phyloP scores from a whole-genome alignment of 2,329 filamentous ascomycete genomes.

The Paraphaeosphaeria sporulosa region DNA sequence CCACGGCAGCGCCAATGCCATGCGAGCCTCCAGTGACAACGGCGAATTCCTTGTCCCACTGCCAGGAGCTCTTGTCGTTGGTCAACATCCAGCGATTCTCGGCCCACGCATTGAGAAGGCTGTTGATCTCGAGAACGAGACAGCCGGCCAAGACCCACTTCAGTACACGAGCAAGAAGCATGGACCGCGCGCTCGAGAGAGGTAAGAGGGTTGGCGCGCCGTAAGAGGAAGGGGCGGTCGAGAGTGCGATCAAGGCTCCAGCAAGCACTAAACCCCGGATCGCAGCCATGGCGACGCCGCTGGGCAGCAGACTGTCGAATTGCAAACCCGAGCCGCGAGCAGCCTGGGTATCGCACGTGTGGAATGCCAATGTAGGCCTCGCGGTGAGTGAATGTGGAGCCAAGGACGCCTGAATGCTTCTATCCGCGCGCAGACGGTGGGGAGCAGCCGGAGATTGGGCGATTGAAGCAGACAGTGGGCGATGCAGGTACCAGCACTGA shows the following conservation, averaged over 20 bases:
- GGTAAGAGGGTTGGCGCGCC: conserved; percentile 29
- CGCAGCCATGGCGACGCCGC: conserved; percentile 20
- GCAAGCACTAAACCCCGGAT: conserved; percentile 29
- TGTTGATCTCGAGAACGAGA: conserved; percentile 36
- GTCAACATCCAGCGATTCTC: conserved; percentile 51
- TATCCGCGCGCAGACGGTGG: background rate
- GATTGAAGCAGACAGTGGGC: conserved; percentile 7
- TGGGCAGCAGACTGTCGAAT: conserved; percentile 12
- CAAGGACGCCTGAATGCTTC: conserved; percentile 4
- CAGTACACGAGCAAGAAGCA: conserved; percentile 31
- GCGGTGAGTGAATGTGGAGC: conserved; percentile 6
- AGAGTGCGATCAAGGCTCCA: conserved; percentile 27
- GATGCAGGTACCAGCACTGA: conserved; percentile 6
- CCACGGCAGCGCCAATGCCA: conserved; percentile 46
- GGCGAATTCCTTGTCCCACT: conserved; percentile 43
- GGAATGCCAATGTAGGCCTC: background rate
- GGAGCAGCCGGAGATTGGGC: conserved; percentile 6
- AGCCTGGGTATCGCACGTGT: conserved; percentile 3
- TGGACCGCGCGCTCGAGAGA: conserved; percentile 34
- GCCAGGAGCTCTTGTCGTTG: conserved; percentile 37
- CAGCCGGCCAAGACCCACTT: conserved; percentile 37
- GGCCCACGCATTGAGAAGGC: conserved; percentile 39
- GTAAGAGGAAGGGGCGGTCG: conserved; percentile 24
- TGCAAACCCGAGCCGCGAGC: background rate
- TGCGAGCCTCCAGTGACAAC: conserved; percentile 48